phyloP scores from a whole-genome alignment of 2,329 filamentous ascomycete species.

The Fusarium xylarioides region DNA sequence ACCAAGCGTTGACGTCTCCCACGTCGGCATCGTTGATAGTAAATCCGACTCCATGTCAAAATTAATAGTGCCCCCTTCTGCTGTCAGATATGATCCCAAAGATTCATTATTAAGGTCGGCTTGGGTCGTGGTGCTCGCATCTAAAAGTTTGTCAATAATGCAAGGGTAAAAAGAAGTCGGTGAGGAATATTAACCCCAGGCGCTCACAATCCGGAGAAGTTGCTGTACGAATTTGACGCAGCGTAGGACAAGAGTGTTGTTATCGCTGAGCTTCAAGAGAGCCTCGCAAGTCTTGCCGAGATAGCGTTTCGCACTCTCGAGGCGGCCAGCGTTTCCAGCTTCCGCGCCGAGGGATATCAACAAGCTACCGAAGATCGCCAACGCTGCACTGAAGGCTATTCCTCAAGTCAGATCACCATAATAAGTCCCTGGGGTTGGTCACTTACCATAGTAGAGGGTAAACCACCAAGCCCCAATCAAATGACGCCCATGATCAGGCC shows the following conservation, averaged over 20 bases:
- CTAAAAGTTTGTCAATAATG: not conserved
- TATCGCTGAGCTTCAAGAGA: not conserved
- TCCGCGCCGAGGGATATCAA: not conserved
- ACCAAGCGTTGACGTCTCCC: not conserved
- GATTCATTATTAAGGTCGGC: not conserved
- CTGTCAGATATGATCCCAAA: not conserved
- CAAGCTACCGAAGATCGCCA: slow-evolving; percentile 20
- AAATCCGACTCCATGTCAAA: not conserved
- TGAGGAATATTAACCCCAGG: not conserved
- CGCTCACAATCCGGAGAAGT: not conserved
- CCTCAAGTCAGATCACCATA: rapidly evolving
- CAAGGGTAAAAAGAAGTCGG: rapidly evolving
- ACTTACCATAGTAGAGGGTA: slow-evolving; percentile 28
- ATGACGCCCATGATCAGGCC: not conserved
- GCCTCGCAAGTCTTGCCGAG: not conserved
- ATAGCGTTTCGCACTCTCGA: not conserved
- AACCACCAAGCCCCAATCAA: slow-evolving; percentile 34
- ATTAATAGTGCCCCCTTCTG: not conserved
- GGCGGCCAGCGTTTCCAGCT: not conserved
- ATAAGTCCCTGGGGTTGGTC: rapidly evolving
- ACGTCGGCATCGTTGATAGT: not conserved
- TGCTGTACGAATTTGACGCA: not conserved
- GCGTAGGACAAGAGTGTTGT: not conserved
- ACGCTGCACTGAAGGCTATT: slow-evolving; percentile 20
- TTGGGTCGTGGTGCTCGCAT: not conserved